Base-by-base conservation (phyloP, 352 stramenopile species). In the Pythium aphanidermatum region DNA sequence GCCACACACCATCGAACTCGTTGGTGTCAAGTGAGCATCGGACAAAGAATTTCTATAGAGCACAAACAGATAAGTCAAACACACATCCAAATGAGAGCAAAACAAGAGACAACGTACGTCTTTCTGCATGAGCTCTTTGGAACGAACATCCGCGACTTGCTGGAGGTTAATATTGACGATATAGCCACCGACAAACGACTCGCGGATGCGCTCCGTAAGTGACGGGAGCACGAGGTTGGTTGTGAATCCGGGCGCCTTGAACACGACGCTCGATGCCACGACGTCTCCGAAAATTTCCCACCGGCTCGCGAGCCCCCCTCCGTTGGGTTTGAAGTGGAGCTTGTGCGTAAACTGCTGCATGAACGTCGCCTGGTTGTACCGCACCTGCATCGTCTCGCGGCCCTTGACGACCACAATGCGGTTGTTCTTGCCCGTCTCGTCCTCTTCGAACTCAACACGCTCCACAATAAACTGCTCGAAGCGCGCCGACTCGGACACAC, bases 341-440 rank as follows among this genome's bases (percentile, higher is more conserved):
- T 93, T 91, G 61, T 93, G 81, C 16, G 67, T 84, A 65, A 79
- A 90, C 38, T 90, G 78, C 60, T 93, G 81, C 74, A 90, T 86
- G 51, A 93, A 93, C 12, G 74, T 88, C 7, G 76, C 81, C 28
- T 91, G 75, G 40, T 86, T 88, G 51, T 71, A 71, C 11, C 81
- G 78, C 37, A 91, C 81, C 44, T 87, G 78, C 77, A 93, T 91
- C 4, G 74, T 89, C 57, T 93, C 81, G 14, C 74, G 74, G 17
- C 81, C 81, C 0, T 70, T 73, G 32, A 91, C 68, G 8, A 91
- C 70, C 2, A 93, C 52, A 14, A 93, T 72, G 35, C 72, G 70
- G 40, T 68, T 73, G 45, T 56, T 27, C 8, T 65, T 71, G 38
- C 50, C 25, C 12, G 30, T 50, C 29, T 75, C 63, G 40, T 62